Evolutionary conservation across 495 filamentous ascomycete genomes (phyloP).

Genomic region (Hypomontagnella monticulosa): DNA sequence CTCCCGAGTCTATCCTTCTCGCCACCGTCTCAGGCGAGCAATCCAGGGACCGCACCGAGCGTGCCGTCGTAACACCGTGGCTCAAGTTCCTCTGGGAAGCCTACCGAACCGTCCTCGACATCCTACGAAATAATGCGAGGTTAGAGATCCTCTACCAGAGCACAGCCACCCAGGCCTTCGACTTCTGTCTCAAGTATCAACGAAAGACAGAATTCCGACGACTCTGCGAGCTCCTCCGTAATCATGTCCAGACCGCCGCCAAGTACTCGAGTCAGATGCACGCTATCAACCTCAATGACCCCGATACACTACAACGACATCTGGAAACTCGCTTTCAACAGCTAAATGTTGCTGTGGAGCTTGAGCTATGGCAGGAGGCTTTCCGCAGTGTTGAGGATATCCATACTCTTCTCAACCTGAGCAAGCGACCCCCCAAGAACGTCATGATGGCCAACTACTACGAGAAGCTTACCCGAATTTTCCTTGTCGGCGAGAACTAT

Average conservation of each 20-base stretch:
- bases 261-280: slow-evolving; percentile 99
- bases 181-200: slow-evolving; percentile 97
- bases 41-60: slow-evolving; percentile 93
- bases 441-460: slow-evolving; percentile 99
- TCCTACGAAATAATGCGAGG: slow-evolving; percentile 97
- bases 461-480: slow-evolving; percentile 97
- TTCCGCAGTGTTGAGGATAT: slow-evolving; percentile 99
- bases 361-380: slow-evolving; percentile 98
- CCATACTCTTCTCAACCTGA: slow-evolving; percentile 96
- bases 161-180: slow-evolving; percentile 96
- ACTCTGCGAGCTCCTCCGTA: slow-evolving; percentile 95
- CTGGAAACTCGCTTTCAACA: slow-evolving; percentile 98
- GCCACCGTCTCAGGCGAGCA: slow-evolving; percentile 98
- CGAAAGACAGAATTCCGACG: slow-evolving; percentile 99
- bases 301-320: slow-evolving; percentile 96
- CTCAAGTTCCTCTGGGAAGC: slow-evolving; percentile 99
- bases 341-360: slow-evolving; percentile 95
- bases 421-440: slow-evolving; percentile 99
- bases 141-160: slow-evolving; percentile 98
- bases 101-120: slow-evolving; percentile 98
- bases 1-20: slow-evolving; percentile 95
- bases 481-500: slow-evolving; percentile 98
- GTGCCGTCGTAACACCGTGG: slow-evolving; percentile 98
- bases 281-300: slow-evolving; percentile 97
- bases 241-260: slow-evolving; percentile 98